Conservation (phyloP, 306 rosid species). For the Fagus crenata region DNA sequence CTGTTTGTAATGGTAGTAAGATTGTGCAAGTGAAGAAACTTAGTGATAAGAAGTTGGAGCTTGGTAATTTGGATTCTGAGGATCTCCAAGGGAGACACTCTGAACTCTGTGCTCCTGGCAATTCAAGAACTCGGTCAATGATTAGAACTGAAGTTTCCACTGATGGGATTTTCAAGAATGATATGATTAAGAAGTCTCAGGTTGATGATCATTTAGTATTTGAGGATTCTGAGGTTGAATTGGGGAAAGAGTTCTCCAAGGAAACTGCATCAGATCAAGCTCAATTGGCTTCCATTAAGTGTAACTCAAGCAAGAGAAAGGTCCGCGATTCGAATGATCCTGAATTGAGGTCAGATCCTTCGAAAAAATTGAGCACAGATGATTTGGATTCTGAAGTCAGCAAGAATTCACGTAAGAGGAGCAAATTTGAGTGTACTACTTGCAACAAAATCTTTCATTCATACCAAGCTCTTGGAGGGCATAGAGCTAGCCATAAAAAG, state of each 20-base stretch:
- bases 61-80: slow-evolving; percentile 31
- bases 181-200: slow-evolving; percentile 31
- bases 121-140: slow-evolving; percentile 26
- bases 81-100: slow-evolving; percentile 31
- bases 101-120: slow-evolving; percentile 25
- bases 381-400: slow-evolving; percentile 40
- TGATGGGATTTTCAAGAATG: slow-evolving; percentile 35
- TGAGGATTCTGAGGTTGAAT: slow-evolving; percentile 38
- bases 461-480: slow-evolving; percentile 95
- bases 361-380: slow-evolving; percentile 24
- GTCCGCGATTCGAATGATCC: slow-evolving; percentile 23
- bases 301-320: slow-evolving; percentile 47
- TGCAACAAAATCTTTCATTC: slow-evolving; percentile 75
- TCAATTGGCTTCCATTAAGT: slow-evolving; percentile 33
- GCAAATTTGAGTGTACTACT: slow-evolving; percentile 71
- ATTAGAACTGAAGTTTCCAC: slow-evolving; percentile 26
- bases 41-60: slow-evolving; percentile 30
- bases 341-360: slow-evolving; percentile 34
- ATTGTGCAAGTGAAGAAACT: slow-evolving; percentile 31
- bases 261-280: slow-evolving; percentile 39
- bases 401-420: slow-evolving; percentile 46
- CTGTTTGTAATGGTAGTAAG: slow-evolving; percentile 2
- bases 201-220: slow-evolving; percentile 29
- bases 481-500: slow-evolving; percentile 87
- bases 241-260: slow-evolving; percentile 35